Evolutionary conservation across 176 grass and related monocot species (phyloP).

Genomic region (Aechmea fasciata): DNA sequence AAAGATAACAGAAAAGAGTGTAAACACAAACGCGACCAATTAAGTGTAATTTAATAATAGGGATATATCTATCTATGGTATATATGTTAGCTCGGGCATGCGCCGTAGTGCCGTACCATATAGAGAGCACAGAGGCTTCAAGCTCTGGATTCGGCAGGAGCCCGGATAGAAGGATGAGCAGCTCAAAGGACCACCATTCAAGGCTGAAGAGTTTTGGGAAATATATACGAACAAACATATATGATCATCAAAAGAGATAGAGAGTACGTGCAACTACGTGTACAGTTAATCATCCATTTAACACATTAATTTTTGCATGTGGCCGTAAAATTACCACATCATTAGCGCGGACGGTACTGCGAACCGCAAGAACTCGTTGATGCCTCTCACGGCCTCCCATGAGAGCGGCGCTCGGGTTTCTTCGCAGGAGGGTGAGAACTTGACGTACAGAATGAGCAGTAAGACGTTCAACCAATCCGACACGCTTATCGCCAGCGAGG

Average conservation of each 20-base stretch:
- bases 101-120: slow-evolving; percentile 38
- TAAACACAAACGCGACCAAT: not conserved
- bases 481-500: slow-evolving; percentile 70
- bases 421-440: slow-evolving; percentile 43
- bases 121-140: slow-evolving; percentile 81
- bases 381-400: slow-evolving; percentile 46
- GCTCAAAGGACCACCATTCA: slow-evolving; percentile 94
- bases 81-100: not conserved
- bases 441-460: slow-evolving; percentile 56
- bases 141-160: slow-evolving; percentile 68
- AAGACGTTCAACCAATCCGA: slow-evolving; percentile 64
- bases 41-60: slow-evolving; percentile 2
- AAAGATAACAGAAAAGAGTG: not conserved
- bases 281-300: not conserved
- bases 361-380: slow-evolving; percentile 49
- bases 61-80: too few relatives aligned
- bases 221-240: not conserved
- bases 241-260: too few relatives aligned
- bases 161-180: slow-evolving; percentile 79
- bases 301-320: not conserved
- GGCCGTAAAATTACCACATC: slow-evolving; percentile 49
- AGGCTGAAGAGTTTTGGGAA: slow-evolving; percentile 38
- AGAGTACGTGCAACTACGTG: too few relatives aligned
- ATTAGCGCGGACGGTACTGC: slow-evolving; percentile 84
- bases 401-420: slow-evolving; percentile 37